Evolutionary conservation across 1,139 yeast genomes (phyloP), one percentile per base, ranked within the genome.

Genomic region (Debaryomyces sp.): DNA sequence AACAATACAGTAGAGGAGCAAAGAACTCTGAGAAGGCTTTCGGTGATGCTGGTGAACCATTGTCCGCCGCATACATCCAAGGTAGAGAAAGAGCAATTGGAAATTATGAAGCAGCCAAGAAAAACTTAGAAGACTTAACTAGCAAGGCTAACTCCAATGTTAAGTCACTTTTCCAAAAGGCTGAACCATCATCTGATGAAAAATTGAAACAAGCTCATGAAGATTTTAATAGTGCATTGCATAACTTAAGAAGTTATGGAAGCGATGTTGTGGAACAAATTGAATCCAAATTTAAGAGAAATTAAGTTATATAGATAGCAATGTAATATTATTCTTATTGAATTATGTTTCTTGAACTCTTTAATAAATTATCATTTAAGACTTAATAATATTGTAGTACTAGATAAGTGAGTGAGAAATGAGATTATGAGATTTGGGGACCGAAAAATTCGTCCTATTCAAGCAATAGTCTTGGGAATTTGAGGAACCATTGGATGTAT

Each of bases 221-320:
- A 32, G 73, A 73, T 49, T 67, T 71, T 46, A 60, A 65, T 51
- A 63, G 63, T 43, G 64, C 77, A 5, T 59, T 71, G 44, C 44
- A 56, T 29, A 59, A 70, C 59, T 69, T 75, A 64, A 66, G 61
- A 53, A 54, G 66, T 26, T 74, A 67, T 49, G 79, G 80, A 15
- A 62, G 60, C 37, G 77, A 75, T 48, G 64, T 72, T 39, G 62
- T 65, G 43, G 62, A 63, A 10, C 47, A 43, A 27, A 24, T 49
- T 21, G 52, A 51, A 21, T 30, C 35, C 32, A 41, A 30, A 10
- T 18, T 41, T 23, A 41, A 32, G 43, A 41, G 18, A 32, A 41
- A 41, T 23, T 41, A 30, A 30, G 17, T 21, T 41, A 41, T 30
- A 41, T 41, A 41, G 43, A 41, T 41, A 32, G 24, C 43, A 41